Percentiles rank a stretch among this genome's conserved stretches.
Evolutionary conservation across 1,139 yeast genomes (phyloP).

Genomic region (Hyphopichia fennica): DNA sequence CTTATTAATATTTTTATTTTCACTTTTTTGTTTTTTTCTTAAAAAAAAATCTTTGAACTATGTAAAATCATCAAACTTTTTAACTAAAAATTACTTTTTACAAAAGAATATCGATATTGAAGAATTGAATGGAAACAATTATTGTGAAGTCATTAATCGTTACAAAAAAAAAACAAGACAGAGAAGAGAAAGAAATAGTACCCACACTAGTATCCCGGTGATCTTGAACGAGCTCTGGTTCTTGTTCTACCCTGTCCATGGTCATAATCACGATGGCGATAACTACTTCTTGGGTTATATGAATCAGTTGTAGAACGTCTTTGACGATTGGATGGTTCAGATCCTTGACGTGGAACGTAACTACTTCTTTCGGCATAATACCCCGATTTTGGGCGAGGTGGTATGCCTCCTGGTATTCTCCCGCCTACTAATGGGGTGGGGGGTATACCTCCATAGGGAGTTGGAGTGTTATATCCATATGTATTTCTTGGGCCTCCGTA

Average conservation of each 20-base stretch:
- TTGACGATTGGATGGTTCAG: neutral
- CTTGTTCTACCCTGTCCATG: conserved; percentile 13
- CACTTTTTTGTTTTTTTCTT: neutral
- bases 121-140: neutral
- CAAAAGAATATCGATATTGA: too few species aligned
- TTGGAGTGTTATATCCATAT: neutral
- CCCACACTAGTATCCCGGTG: conserved; percentile 8
- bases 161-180: neutral
- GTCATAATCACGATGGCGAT: conserved; percentile 8
- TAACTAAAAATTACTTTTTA: too few species aligned
- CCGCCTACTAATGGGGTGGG: conserved; percentile 4
- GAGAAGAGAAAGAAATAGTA: too few species aligned
- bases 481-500: neutral
- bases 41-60: neutral
- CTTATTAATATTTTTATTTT: neutral
- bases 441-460: conserved; percentile 4
- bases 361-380: conserved; percentile 13
- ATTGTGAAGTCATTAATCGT: neutral
- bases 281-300: conserved; percentile 14
- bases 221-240: conserved; percentile 17
- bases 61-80: too few species aligned
- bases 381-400: neutral
- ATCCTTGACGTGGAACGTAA: conserved; percentile 13
- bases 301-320: conserved; percentile 16
- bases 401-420: conserved; percentile 8